These are phyloP conservation scores for Sphaerostilbella broomeana DNA, from an alignment of 2,329 filamentous ascomycete genomes.

Conservation along the genomic window DNA sequence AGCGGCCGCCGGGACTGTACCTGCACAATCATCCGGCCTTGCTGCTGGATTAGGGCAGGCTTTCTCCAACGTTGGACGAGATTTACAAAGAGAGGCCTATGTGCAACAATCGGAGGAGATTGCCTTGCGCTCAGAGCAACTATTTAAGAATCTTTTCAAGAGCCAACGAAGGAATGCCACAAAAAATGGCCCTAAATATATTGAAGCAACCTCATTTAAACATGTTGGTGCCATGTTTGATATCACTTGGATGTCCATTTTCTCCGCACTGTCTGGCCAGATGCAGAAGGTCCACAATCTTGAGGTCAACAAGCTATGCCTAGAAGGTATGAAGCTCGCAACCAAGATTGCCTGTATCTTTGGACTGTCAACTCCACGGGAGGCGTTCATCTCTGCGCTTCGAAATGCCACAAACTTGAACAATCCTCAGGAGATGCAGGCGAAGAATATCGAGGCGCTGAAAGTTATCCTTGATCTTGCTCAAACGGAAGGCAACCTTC, in stretches of 20 bases:
- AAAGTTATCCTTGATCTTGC: constrained; percentile 89
- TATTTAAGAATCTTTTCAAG: constrained; percentile 89
- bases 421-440: constrained; percentile 89
- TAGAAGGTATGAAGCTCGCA: constrained; percentile 91
- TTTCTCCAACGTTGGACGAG: constrained; percentile 83
- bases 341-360: constrained; percentile 92
- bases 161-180: constrained; percentile 77
- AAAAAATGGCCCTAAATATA: constrained; percentile 66
- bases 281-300: constrained; percentile 91
- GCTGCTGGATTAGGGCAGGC: constrained; percentile 82
- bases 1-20: constrained; percentile 62
- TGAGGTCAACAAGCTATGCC: constrained; percentile 83
- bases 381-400: constrained; percentile 89
- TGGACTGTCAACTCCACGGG: constrained; percentile 83
- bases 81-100: constrained; percentile 87
- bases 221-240: constrained; percentile 99
- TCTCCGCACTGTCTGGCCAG: constrained; percentile 87
- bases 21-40: constrained; percentile 59
- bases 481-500: constrained; percentile 81
- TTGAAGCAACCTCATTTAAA: constrained; percentile 86
- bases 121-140: constrained; percentile 62
- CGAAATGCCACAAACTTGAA: constrained; percentile 94
- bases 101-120: constrained; percentile 95
- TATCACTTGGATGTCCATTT: constrained; percentile 98
- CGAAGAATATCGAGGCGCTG: constrained; percentile 92